Evolutionary conservation across 305 asterid species (phyloP).

Genomic region (Rubia peregrina): DNA sequence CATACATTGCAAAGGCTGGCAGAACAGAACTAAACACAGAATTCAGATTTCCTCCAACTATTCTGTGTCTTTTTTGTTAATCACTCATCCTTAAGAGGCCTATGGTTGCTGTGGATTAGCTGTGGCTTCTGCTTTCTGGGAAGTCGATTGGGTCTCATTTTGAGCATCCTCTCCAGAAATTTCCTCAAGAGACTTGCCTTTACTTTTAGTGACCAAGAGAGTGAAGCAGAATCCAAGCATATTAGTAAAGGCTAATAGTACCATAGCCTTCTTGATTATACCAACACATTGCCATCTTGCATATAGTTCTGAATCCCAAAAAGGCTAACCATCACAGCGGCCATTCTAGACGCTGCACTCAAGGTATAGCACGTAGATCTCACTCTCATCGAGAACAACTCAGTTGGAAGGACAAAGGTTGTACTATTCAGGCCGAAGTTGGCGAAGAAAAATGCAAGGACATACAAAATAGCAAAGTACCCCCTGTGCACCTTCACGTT

Average conservation of each 20-base stretch:
- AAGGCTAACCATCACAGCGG: constrained; percentile 56
- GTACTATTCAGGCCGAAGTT: constrained; percentile 62
- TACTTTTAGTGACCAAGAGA: constrained; percentile 48
- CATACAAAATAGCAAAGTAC: constrained; percentile 47
- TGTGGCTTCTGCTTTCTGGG: constrained; percentile 5
- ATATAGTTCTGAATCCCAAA: constrained; percentile 53
- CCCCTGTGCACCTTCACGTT: constrained; percentile 29
- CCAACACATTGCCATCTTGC: constrained; percentile 23
- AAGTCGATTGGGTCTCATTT: constrained; percentile 21
- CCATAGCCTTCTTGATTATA: constrained; percentile 44
- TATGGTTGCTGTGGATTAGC: constrained; percentile 19
- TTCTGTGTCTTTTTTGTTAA: neutral
- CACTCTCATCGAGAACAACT: constrained; percentile 51
- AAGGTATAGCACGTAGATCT: constrained; percentile 56
- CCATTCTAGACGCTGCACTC: constrained; percentile 58
- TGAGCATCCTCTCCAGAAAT: constrained; percentile 48
- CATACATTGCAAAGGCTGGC: constrained; percentile 3
- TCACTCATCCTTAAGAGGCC: constrained; percentile 33
- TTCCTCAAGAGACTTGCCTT: constrained; percentile 53
- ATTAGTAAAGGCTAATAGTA: constrained; percentile 40
- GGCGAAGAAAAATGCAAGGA: constrained; percentile 57
- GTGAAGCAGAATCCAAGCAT: constrained; percentile 49
- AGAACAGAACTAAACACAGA: constrained; percentile 15
- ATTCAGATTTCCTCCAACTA: neutral
- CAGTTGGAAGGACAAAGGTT: constrained; percentile 57